These are phyloP conservation scores for Pisolithus albus DNA, from an alignment of 768 basidiomycete genomes.

Conservation along the genomic window DNA sequence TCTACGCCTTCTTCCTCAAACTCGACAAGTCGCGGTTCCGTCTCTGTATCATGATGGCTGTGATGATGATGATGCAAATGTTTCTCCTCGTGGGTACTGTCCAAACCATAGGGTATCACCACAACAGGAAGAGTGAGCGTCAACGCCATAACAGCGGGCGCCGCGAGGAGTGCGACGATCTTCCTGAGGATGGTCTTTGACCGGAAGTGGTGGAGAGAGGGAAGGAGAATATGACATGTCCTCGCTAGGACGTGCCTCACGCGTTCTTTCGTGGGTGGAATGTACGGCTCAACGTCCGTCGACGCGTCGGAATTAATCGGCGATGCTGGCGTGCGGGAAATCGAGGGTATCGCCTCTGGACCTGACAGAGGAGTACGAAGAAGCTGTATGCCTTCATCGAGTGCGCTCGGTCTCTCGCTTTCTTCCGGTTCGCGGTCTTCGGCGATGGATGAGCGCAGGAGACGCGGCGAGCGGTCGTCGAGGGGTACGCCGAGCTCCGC, in stretches of 20 bases:
- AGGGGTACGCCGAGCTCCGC: constrained; percentile 43
- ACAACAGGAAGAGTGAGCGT: constrained; percentile 92
- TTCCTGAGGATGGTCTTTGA: constrained; percentile 65
- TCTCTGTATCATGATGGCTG: constrained; percentile 27
- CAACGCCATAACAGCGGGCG: constrained; percentile 78
- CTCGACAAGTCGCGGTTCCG: constrained; percentile 41
- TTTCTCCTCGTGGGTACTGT: constrained; percentile 19
- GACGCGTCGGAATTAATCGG: constrained; percentile 34
- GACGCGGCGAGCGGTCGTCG: constrained; percentile 39
- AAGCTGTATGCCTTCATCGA: constrained; percentile 7
- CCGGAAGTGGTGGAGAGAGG: constrained; percentile 69
- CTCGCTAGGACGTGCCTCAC: constrained; percentile 29
- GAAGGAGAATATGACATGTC: constrained; percentile 67
- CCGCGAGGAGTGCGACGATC: constrained; percentile 71
- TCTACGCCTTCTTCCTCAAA: constrained; percentile 75
- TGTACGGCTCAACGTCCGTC: constrained; percentile 39
- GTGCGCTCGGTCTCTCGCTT: neutral
- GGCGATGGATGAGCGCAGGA: constrained; percentile 25
- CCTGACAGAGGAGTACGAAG: constrained; percentile 16
- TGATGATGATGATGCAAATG: constrained; percentile 9
- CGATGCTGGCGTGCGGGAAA: constrained; percentile 48
- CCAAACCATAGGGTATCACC: constrained; percentile 45
- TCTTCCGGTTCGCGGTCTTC: constrained; percentile 13
- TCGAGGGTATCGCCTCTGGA: constrained; percentile 41
- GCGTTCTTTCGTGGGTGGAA: constrained; percentile 35